These are phyloP conservation scores for Carpinus viminea DNA, from an alignment of 306 rosid species.

Conservation along the genomic window DNA sequence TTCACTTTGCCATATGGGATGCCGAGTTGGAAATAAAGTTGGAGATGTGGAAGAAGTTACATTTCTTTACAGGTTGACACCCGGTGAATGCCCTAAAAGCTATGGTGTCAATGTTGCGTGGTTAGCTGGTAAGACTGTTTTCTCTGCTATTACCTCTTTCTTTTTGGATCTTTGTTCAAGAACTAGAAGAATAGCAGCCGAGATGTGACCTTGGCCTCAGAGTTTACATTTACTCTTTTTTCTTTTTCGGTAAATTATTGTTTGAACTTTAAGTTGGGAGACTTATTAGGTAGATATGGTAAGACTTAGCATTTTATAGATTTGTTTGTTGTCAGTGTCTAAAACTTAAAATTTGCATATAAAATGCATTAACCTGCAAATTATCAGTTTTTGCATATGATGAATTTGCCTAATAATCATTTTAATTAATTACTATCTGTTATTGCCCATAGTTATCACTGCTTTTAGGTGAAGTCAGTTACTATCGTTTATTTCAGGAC, in stretches of 20 bases:
- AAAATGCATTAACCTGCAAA: neutral
- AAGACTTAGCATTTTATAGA: neutral
- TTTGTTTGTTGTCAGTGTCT: neutral
- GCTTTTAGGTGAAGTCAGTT: neutral
- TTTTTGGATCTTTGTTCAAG: neutral
- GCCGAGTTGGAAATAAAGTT: conserved; percentile 77
- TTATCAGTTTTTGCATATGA: neutral
- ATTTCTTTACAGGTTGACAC: conserved; percentile 81
- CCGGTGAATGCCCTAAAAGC: conserved; percentile 96
- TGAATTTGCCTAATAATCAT: neutral
- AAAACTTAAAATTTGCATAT: neutral
- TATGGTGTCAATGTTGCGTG: conserved; percentile 95
- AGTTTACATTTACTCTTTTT: neutral
- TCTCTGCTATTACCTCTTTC: conserved; percentile 1
- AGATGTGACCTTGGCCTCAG: neutral
- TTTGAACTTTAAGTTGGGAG: conserved; percentile 10
- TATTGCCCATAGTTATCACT: neutral
- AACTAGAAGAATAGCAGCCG: neutral
- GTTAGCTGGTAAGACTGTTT: conserved; percentile 68
- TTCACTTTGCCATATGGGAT: conserved; percentile 86
- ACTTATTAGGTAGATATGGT: neutral
- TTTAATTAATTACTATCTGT: neutral
- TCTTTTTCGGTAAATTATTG: neutral
- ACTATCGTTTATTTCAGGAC: conserved; percentile 33
- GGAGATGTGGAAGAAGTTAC: conserved; percentile 84